Base-by-base conservation (phyloP, 2,329 filamentous ascomycete species). In the Penicillium sp. region DNA sequence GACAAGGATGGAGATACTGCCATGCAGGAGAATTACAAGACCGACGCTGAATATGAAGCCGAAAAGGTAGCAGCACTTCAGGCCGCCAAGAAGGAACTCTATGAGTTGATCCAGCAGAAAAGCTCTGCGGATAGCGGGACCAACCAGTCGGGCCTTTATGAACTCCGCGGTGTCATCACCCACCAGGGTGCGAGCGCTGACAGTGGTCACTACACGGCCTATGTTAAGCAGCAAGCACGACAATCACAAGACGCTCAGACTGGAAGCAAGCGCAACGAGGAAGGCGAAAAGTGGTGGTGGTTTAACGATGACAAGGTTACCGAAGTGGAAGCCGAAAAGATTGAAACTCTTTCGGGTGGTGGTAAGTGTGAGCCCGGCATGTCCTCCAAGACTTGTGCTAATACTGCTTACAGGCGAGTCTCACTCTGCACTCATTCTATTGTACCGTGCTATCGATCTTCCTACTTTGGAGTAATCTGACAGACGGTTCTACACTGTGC, bases 271-370 rank as follows among this genome's bases (percentile, higher is more conserved):
- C 51, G 51, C 30, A 47, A 50, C 4, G 80, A 84, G 57, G 87
- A 94, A 59, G 87, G 94, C 59, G 94, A 87, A 59, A 95, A 88
- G 56, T 98, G 92, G 92, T 98, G 92, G 90, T 98, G 92, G 90
- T 98, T 98, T 75, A 96, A 98, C 65, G 92, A 98, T 57, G 90
- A 98, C 61, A 93, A 88, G 70, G 92, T 98, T 22, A 80, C 84
- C 10, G 92, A 98, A 70, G 92, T 98, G 17, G 80, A 86, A 11
- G 73, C 79, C 16, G 90, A 96, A 55, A 92, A 94, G 72, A 93
- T 98, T 50, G 85, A 90, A 60, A 84, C 82, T 3, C 75, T 98
- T 35, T 77, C 88, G 34, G 93, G 92, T 42, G 92, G 93, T 57
- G 90, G 88, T 79, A 64, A 64, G 74, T 59, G 2, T 9, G 12